Base-by-base conservation (phyloP, 2,329 filamentous ascomycete species). In the Alternaria arbusti region DNA sequence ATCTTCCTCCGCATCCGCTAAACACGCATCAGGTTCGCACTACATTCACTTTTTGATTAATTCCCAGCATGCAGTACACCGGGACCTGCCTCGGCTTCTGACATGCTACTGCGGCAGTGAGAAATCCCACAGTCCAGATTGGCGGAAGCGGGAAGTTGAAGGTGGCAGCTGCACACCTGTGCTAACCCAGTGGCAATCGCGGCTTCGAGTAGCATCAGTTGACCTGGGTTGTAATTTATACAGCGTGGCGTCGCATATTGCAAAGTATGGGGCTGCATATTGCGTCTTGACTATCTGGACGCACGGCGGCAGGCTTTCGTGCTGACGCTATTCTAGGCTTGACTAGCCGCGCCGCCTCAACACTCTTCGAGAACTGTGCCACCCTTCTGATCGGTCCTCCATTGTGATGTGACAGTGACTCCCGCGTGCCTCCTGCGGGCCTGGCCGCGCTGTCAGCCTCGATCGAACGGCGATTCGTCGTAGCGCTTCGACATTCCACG, bases 181-280 rank as follows among this genome's bases (percentile, higher is more conserved):
- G 26, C 26, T 23, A 32, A 25, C 52, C 46, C 47, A 12, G 61
- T 63, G 59, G 57, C 50, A 65, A 64, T 61, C 55, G 12, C 51
- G 44, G 13, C 20, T 40, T 8, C 7, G n/a, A 30, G 55, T 43
- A 9, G 54, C 60, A 59, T 70, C 68, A 69, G 52, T 66, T 66
- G 68, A 69, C 59, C 63, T 58, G 61, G 60, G 25, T 25, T 5
- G 54, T 61, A 71, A 67, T 68, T 46, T 70, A 65, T 46, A 30
- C 51, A 63, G 67, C 67, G 67, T 73, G 72, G 70, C 65, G 61
- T 30, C 54, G 32, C 3, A 66, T 66, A 68, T 65, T 55, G 59
- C 51, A 59, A 46, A 66, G 52, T 70, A 67, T 70, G 70, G 71
- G 70, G 71, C 17, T 50, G 61, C 51, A 69, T 44, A 72, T 66